Conservation (phyloP, 208 protist species). For the Kentomonas sorsogonicus region DNA sequence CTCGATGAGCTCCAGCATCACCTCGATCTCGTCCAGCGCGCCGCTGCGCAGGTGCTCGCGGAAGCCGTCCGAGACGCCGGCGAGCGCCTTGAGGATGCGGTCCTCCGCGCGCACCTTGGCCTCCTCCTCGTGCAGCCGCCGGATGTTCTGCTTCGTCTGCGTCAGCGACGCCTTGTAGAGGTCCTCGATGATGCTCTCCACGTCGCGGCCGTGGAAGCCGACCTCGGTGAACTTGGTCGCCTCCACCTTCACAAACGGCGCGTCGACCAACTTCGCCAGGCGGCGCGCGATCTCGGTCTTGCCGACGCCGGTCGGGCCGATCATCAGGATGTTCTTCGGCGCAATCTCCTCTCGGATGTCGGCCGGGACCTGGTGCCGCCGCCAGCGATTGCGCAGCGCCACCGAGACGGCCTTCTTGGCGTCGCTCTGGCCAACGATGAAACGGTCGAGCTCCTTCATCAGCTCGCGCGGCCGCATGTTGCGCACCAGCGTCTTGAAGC, state of each 20-base stretch:
- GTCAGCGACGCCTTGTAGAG: slow-evolving; percentile 92
- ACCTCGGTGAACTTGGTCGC: slow-evolving; percentile 99
- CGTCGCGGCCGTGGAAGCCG: slow-evolving; percentile 94
- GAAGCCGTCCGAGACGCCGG: slow-evolving; percentile 89
- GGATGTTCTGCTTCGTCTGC: slow-evolving; percentile 90
- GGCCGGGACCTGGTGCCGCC: slow-evolving; percentile 83
- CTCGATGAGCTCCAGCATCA: slow-evolving; percentile 90
- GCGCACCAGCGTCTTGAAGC: slow-evolving; percentile 52
- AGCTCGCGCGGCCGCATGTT: slow-evolving; percentile 92
- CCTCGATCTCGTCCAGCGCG: slow-evolving; percentile 87
- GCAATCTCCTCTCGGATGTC: slow-evolving; percentile 91
- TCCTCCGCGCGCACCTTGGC: slow-evolving; percentile 83
- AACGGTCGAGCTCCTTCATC: slow-evolving; percentile 93
- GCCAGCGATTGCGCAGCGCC: slow-evolving; percentile 94
- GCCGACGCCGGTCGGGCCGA: slow-evolving; percentile 92
- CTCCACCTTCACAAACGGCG: slow-evolving; percentile 98
- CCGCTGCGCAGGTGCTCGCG: slow-evolving; percentile 91
- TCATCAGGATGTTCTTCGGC: slow-evolving; percentile 95
- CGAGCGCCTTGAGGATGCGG: slow-evolving; percentile 83
- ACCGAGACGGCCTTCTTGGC: slow-evolving; percentile 97
- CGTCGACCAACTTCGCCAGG: slow-evolving; percentile 95
- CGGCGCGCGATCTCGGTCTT: slow-evolving; percentile 96
- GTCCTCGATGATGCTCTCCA: slow-evolving; percentile 97
- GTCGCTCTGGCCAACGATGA: slow-evolving; percentile 96
- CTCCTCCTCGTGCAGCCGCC: slow-evolving; percentile 79